Evolutionary conservation across 2,329 filamentous ascomycete species (phyloP).

Genomic region (Alternaria angustiovoidea): DNA sequence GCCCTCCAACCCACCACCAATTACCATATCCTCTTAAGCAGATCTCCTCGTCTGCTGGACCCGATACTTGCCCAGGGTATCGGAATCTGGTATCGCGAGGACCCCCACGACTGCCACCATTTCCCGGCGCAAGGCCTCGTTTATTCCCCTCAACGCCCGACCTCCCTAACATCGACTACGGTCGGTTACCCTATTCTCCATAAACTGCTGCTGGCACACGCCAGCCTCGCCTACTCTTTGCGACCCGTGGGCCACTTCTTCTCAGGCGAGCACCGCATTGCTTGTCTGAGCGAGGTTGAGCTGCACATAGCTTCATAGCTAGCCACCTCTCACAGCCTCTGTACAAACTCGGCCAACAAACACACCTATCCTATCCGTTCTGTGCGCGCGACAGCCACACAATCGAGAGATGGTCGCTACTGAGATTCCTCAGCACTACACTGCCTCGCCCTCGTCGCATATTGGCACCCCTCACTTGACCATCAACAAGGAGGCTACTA

Average conservation of each 20-base stretch:
- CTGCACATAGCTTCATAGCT: slow-evolving; percentile 66
- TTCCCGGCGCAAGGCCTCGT: slow-evolving; percentile 83
- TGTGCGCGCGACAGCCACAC: slow-evolving; percentile 34
- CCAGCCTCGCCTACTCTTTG: slow-evolving; percentile 73
- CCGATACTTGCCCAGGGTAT: slow-evolving; percentile 86
- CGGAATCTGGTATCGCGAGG: slow-evolving; percentile 78
- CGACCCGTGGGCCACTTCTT: slow-evolving; percentile 88
- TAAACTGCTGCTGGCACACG: slow-evolving; percentile 81
- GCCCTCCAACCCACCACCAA: slow-evolving; percentile 37
- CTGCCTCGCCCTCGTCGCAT: slow-evolving; percentile 78
- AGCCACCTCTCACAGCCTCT: slow-evolving; percentile 26
- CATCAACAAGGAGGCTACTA: slow-evolving; percentile 94
- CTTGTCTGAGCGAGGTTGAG: slow-evolving; percentile 99
- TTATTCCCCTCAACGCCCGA: slow-evolving; percentile 81
- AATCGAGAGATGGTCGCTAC: slow-evolving; percentile 80
- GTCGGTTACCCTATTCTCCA: slow-evolving; percentile 62
- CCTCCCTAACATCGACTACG: slow-evolving; percentile 87
- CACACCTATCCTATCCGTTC: slow-evolving; percentile 11
- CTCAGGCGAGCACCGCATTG: slow-evolving; percentile 91
- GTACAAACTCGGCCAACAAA: slow-evolving; percentile 18
- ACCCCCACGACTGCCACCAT: slow-evolving; percentile 75
- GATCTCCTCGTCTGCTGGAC: slow-evolving; percentile 79
- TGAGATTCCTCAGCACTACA: slow-evolving; percentile 81
- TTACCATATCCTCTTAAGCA: slow-evolving; percentile 55
- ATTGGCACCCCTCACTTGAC: slow-evolving; percentile 87